Evolutionary conservation across 1,284 basidiomycete species (phyloP).

Genomic region (Baeospora myosura): DNA sequence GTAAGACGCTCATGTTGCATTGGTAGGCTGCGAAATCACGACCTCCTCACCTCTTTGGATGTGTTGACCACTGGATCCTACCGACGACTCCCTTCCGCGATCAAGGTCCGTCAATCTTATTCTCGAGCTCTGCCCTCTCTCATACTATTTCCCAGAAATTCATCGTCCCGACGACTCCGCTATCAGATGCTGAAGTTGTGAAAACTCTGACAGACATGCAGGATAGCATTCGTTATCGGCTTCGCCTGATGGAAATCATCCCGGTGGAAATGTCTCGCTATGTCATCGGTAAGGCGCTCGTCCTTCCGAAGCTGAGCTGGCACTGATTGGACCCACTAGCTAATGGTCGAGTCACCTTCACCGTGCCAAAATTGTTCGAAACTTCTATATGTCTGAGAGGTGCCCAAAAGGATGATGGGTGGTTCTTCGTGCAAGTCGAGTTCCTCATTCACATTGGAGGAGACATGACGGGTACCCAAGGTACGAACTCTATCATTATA

Average conservation of each 20-base stretch:
- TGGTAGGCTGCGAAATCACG: slow-evolving; percentile 76
- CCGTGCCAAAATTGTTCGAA: slow-evolving; percentile 68
- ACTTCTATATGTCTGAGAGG: slow-evolving; percentile 68
- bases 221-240: slow-evolving; percentile 66
- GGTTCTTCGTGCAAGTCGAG: slow-evolving; percentile 77
- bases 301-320: slow-evolving; percentile 1
- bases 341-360: slow-evolving; percentile 74
- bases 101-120: slow-evolving; percentile 48
- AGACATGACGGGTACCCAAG: slow-evolving; percentile 64
- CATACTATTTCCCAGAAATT: slow-evolving; percentile 41
- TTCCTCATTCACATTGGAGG: slow-evolving; percentile 73
- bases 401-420: slow-evolving; percentile 57
- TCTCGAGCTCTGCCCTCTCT: slow-evolving; percentile 16
- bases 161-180: slow-evolving; percentile 56
- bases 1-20: slow-evolving; percentile 6
- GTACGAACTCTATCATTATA: slow-evolving; percentile 27
- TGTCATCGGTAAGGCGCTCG: slow-evolving; percentile 48
- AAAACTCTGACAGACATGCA: slow-evolving; percentile 69
- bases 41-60: slow-evolving; percentile 82
- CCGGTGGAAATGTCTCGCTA: slow-evolving; percentile 72
- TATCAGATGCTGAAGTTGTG: slow-evolving; percentile 60
- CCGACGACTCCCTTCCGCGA: slow-evolving; percentile 65
- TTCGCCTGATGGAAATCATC: slow-evolving; percentile 66
- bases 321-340: not conserved
- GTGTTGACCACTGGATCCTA: slow-evolving; percentile 82